Evolutionary conservation across 331 rosid genomes (phyloP), one percentile per base, ranked within the genome.

Genomic region (Malus hybrid): DNA sequence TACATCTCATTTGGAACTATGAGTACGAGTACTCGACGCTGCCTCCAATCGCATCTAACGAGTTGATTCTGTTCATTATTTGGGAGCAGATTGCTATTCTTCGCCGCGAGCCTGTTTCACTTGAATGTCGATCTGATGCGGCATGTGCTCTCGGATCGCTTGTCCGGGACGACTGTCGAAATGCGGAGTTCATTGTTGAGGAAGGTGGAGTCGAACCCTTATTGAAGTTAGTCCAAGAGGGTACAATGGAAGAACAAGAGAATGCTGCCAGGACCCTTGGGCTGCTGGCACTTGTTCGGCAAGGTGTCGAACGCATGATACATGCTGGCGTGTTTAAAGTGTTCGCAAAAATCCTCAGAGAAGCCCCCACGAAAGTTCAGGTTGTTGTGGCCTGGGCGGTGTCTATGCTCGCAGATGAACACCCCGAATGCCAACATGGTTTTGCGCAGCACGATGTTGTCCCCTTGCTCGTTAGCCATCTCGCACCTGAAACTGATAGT

Each of bases 51-150:
- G 97, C 97, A 0, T 88, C 96, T 1, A 92, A 90, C 77, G 97
- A 90, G 79, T 96, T 96, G 1, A 92, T 87, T 69, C 66, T 92
- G 18, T 83, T 93, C 31, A 73, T 92, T 3, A 90, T 92, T 27
- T 92, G 97, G 97, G 97, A 92, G 46, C 97, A 90, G 80, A 86
- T 92, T 57, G 96, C 97, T 1, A 79, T 78, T 52, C 90, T 92
- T n/a, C 79, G 44, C 44, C 44, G 44, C 12, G 0, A 69, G 59
- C 86, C 88, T 0, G 96, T 87, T 0, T 76, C 96, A 0, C 63
- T 78, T 5, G 97, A 92, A 11, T 91, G 81, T n/a, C 88, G 97
- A 31, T 74, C 97, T 9, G 97, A 90, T 57, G 92, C 96, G 0
- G 93, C 97, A 11, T 92, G 90, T 42, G 87, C 90, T 0, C 80